Evolutionary conservation across 495 filamentous ascomycete genomes (phyloP).

Genomic region (Penicillium malachiteum): DNA sequence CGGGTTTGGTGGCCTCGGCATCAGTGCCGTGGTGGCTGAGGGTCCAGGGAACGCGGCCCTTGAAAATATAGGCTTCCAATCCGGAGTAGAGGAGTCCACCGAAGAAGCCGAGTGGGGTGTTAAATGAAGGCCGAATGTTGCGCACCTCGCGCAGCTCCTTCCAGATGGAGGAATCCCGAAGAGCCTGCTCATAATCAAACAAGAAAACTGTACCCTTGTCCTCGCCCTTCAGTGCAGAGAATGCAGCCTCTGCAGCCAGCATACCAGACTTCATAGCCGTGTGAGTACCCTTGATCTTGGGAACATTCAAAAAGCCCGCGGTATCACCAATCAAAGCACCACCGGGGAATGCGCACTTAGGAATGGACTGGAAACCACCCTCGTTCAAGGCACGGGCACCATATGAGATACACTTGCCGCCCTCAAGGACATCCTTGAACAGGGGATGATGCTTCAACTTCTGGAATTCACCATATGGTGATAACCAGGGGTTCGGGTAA

Average conservation of each 20-base stretch:
- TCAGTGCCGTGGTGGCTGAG: conserved; percentile 72
- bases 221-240: conserved; percentile 62
- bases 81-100: conserved; percentile 93
- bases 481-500: conserved; percentile 95
- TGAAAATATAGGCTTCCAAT: conserved; percentile 83
- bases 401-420: conserved; percentile 97
- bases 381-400: conserved; percentile 91
- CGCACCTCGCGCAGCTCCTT: conserved; percentile 91
- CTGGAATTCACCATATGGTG: conserved; percentile 95
- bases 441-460: conserved; percentile 97
- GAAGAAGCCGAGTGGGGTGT: conserved; percentile 75
- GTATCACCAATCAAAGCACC: conserved; percentile 95
- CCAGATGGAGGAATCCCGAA: conserved; percentile 90
- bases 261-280: conserved; percentile 97
- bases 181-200: conserved; percentile 87
- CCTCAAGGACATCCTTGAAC: conserved; percentile 77
- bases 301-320: conserved; percentile 95
- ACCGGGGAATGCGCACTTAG: conserved; percentile 93
- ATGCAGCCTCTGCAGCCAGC: conserved; percentile 90
- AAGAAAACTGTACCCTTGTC: conserved; percentile 74
- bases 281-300: conserved; percentile 98
- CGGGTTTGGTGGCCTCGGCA: conserved; percentile 71
- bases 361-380: conserved; percentile 96
- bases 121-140: conserved; percentile 96
- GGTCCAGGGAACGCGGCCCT: conserved; percentile 88